phyloP scores from a whole-genome alignment of 1,139 yeast genomes.

The Saccharomycopsis hybrid region DNA sequence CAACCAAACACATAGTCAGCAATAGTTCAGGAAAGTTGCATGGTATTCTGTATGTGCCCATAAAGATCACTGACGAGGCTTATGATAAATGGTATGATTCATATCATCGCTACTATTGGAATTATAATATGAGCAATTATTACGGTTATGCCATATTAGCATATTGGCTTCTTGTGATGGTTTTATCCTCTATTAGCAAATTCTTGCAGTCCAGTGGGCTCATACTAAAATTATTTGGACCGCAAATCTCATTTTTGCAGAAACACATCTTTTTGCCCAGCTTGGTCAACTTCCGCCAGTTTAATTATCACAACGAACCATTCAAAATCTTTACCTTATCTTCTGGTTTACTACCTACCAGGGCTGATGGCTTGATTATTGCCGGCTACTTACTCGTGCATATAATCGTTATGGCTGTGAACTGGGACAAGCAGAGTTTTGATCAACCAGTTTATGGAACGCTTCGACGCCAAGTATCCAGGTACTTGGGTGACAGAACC shows the following conservation, averaged over 20 bases:
- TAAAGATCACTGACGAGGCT: constrained; percentile 23
- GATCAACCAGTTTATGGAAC: constrained; percentile 32
- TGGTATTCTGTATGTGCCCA: constrained; percentile 24
- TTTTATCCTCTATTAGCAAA: constrained; percentile 33
- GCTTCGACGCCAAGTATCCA: neutral
- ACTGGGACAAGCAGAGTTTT: constrained; percentile 42
- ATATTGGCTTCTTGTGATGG: constrained; percentile 37
- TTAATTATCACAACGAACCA: too few relatives aligned
- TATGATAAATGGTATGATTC: constrained; percentile 28
- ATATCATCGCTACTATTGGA: constrained; percentile 32
- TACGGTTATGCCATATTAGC: constrained; percentile 39
- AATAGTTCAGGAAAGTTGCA: constrained; percentile 27
- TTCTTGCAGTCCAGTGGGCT: constrained; percentile 30
- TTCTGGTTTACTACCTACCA: constrained; percentile 41
- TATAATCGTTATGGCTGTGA: constrained; percentile 36
- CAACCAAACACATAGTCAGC: constrained; percentile 28
- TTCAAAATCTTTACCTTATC: constrained; percentile 26
- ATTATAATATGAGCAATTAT: constrained; percentile 32
- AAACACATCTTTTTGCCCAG: constrained; percentile 14
- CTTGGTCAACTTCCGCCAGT: constrained; percentile 5
- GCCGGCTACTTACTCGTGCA: constrained; percentile 41
- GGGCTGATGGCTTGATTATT: constrained; percentile 51
- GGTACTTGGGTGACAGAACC: constrained; percentile 39
- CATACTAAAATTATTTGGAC: neutral
- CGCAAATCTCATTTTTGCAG: constrained; percentile 1